Evolutionary conservation across 2,329 filamentous ascomycete species (phyloP).

Genomic region (Trichophaea hybrida): DNA sequence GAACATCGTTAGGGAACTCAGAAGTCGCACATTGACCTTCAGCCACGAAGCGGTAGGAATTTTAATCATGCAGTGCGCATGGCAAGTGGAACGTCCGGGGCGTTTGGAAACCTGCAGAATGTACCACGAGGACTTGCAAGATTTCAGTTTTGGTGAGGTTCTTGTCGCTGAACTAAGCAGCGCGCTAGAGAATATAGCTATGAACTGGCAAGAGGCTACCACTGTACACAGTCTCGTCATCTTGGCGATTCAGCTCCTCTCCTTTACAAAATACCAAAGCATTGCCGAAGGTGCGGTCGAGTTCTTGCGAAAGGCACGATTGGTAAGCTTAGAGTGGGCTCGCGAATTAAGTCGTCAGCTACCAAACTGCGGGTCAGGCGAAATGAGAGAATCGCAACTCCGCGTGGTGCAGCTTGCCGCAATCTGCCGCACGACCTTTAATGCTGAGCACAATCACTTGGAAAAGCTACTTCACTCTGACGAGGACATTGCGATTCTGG

Average conservation of each 20-base stretch:
- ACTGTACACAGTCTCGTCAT: slow-evolving; percentile 19
- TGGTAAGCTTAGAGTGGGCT: slow-evolving; percentile 20
- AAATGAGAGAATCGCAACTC: slow-evolving; percentile 11
- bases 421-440: slow-evolving; percentile 24
- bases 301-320: slow-evolving; percentile 15
- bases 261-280: slow-evolving; percentile 10
- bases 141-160: slow-evolving; percentile 20
- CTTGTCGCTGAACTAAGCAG: slow-evolving; percentile 31
- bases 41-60: slow-evolving; percentile 37
- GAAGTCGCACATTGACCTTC: slow-evolving; percentile 37
- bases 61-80: slow-evolving; percentile 38
- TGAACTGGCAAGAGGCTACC: slow-evolving; percentile 38
- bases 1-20: slow-evolving; percentile 42
- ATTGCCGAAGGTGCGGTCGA: slow-evolving; percentile 9
- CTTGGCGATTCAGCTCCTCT: slow-evolving; percentile 21
- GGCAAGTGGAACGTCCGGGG: slow-evolving; percentile 34
- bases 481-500: slow-evolving; percentile 29
- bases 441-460: slow-evolving; percentile 26
- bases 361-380: neutral
- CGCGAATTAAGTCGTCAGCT: slow-evolving; percentile 11
- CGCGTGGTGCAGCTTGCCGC: slow-evolving; percentile 19
- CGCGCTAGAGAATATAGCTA: slow-evolving; percentile 31
- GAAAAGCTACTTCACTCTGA: slow-evolving; percentile 25
- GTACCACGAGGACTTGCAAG: neutral
- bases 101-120: too few relatives aligned